phyloP scores from a whole-genome alignment of 2,329 filamentous ascomycete genomes.

The Sporothrix protearum region DNA sequence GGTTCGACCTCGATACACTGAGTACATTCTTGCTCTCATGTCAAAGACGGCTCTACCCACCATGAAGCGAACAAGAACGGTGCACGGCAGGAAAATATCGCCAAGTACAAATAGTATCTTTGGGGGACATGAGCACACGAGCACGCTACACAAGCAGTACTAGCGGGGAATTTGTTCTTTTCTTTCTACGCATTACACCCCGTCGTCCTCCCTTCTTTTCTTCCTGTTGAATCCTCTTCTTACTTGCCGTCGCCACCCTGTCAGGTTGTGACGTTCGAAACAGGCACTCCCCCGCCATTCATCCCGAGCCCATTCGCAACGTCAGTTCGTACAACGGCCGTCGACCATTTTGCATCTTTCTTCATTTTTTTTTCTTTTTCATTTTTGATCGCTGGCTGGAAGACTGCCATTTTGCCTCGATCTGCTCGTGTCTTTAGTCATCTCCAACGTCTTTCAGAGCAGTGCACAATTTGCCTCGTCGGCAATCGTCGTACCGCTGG shows the following conservation, averaged over 20 bases:
- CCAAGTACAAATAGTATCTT: not conserved
- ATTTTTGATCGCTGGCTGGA: not conserved
- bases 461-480: not conserved
- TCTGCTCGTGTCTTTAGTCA: not conserved
- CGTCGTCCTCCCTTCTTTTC: not conserved
- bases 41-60: constrained; percentile 9
- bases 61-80: constrained; percentile 1
- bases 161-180: not conserved
- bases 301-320: not conserved
- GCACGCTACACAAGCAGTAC: constrained; percentile 2
- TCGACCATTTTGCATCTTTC: not conserved
- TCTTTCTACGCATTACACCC: not conserved
- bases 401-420: not conserved
- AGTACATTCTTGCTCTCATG: not conserved
- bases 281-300: not conserved
- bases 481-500: not conserved
- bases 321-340: not conserved
- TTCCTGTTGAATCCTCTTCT: not conserved
- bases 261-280: not conserved
- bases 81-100: not conserved
- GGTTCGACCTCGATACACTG: not conserved
- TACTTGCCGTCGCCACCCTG: not conserved
- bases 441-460: not conserved
- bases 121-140: not conserved
- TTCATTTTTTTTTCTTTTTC: not conserved